A percentile compares a stretch with the other conserved stretches of the same genome.
Evolutionary conservation across 2,329 filamentous ascomycete genomes (phyloP).

Genomic region (Paraconiothyrium brasiliense): DNA sequence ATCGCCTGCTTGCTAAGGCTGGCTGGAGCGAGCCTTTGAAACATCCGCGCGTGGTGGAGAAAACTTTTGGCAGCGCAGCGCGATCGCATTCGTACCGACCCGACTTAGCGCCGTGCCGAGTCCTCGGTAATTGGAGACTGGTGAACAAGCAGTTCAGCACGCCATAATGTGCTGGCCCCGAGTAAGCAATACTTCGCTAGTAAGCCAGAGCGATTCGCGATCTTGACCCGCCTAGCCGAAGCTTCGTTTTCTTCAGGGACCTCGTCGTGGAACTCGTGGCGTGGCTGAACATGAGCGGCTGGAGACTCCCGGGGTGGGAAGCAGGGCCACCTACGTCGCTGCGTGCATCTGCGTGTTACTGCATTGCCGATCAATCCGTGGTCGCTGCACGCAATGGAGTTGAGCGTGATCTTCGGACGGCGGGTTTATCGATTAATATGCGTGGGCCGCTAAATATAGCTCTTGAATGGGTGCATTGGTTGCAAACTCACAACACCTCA

Average conservation of each 20-base stretch:
- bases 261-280: not conserved
- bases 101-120: conserved; percentile 1
- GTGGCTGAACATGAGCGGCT: conserved; percentile 2
- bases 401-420: not conserved
- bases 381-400: not conserved
- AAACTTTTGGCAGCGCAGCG: not conserved
- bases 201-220: not conserved
- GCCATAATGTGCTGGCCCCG: not conserved
- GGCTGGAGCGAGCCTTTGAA: not conserved
- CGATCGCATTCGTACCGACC: not conserved
- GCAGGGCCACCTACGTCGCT: not conserved
- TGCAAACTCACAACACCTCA: too few species aligned
- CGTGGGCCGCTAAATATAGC: not conserved
- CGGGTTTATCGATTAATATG: not conserved
- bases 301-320: not conserved
- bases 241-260: not conserved
- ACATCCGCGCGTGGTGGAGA: not conserved
- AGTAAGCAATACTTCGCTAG: not conserved
- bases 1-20: conserved; percentile 1
- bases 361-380: not conserved
- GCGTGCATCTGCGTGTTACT: not conserved
- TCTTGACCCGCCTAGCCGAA: not conserved
- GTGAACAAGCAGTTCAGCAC: not conserved
- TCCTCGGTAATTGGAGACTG: not conserved
- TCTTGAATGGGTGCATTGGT: not conserved